Evolutionary conservation across 768 basidiomycete genomes (phyloP), one percentile per base, ranked within the genome.

Genomic region (Porphyrellus cyaneotinctus): DNA sequence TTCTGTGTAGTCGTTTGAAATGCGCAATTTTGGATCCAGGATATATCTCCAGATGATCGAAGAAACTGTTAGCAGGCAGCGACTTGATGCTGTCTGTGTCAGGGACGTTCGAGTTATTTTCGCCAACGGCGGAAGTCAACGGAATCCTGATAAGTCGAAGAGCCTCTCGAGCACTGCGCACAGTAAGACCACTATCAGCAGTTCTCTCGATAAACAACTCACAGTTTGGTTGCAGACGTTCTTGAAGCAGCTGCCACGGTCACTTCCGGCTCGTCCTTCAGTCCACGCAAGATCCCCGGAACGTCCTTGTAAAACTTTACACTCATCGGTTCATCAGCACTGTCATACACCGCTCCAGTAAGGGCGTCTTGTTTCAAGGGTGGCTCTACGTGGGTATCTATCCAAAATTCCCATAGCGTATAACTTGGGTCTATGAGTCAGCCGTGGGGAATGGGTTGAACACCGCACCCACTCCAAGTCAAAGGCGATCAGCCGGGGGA

Each of bases 371-470:
- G 73, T 50, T 69, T 76, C 47, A 88, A 68, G 8, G 86, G 82
- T 28, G 78, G 80, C 39, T 76, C 71, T 47, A 88, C 76, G 65
- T 91, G 86, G 17, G 83, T 83, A 66, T 94, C 91, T 47, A 93
- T 85, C 91, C 90, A 92, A 15, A 92, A 74, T 52, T 85, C 80
- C 91, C 90, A 93, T 7, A 93, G 74, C 0, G 91, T 93, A 66
- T 88, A 92, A 64, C 90, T 91, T 56, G 32, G 8, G 53, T 43
- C 17, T 4, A n/a, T 59, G 28, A 57, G 49, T 37, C 32, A 42
- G 15, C 14, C 23, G 12, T 43, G 31, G 24, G n/a, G 24, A 35
- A 24, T 23, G 30, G 23, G 49, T n/a, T 22, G 30, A 64, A 64
- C 18, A 31, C 6, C 4, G 3, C 6, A 63, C 80, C 46, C 66